Base-by-base conservation (phyloP, 768 basidiomycete species). In the Hygrophorus russula region DNA sequence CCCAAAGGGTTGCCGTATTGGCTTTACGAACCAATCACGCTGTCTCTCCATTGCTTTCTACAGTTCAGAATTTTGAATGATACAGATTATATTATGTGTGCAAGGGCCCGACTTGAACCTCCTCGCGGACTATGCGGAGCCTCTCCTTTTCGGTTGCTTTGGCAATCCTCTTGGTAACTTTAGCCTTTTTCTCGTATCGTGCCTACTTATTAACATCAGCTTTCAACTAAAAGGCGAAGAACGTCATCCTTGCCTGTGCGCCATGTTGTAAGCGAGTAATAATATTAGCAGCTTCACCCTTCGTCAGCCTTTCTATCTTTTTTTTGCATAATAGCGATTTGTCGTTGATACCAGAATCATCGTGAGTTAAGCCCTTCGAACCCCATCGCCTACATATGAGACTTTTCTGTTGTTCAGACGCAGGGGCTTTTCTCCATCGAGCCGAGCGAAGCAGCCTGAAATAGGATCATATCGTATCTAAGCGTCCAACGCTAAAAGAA, bases 181-280 rank as follows among this genome's bases (percentile, higher is more conserved):
- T 72, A 38, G 61, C 38, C 51, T 71, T 75, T 56, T 76, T 76
- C 44, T 75, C 66, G 44, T 76, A 73, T 4, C 81, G 70, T 14
- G 65, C 59, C 81, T 85, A 44, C 28, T 36, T 36, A 15, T 39
- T 7, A 39, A 14, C 48, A 17, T 41, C 31, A 40, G 33, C 13
- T 17, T 37, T 37, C 7, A 24, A 39, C 9, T 41, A 15, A 41
- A 19, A 19, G 34, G 15, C 6, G 13, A 19, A 35, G 3, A 28
- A 5, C 10, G 24, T n/a, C 5, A 11, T 17, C 12, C 59, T 27
- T 54, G 83, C 86, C 66, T 74, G 67, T 28, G 82, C 82, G 18
- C 87, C 88, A 53, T 90, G 80, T 55, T 76, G 82, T 44, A 86
- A 47, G 7, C 87, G 78, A 17, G 78, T 78, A 47, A 92, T 82